Base-by-base conservation (phyloP, 768 basidiomycete species). In the Lentinula edodes region DNA sequence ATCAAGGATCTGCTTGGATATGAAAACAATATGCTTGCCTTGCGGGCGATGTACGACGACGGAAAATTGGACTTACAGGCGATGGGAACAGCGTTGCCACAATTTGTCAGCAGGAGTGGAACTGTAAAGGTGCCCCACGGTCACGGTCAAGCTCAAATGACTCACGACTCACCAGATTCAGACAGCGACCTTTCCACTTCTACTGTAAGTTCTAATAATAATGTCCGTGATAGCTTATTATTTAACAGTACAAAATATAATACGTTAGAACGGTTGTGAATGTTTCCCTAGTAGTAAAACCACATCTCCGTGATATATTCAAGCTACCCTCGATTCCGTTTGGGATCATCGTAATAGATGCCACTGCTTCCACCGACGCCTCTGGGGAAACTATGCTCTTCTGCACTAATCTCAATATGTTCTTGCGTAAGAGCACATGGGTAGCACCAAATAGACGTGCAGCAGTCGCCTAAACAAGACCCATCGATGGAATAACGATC, bases 11-110 rank as follows among this genome's bases (percentile, higher is more conserved):
- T 1, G 38, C 20, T 34, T 2, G 18, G 23, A 13, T 16, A 35
- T 3, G 0, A 7, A 39, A 41, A n/a, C 20, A 43, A n/a, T n/a
- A 20, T 56, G 28, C 54, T 56, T 43, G 41, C 55, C 55, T 56
- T 56, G 55, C 55, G 55, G 55, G 55, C 55, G 55, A 56, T 52
- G 34, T 4, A 52, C 51, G 51, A 52, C n/a, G 34, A 35, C 51
- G 51, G 35, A 52, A 36, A 48, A 48, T 48, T 48, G 46, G 18
- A 23, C 7, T 20, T 20, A 20, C 7, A 46, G 42, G 20, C 18
- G 5, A 48, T 48, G 46, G 18, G 46, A 23, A 9, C 10, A 48
- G 20, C 23, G 28, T 28, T 28, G 28, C 12, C 23, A 1, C 8
- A 20, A 48, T 48, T 48, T 48, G 46, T 48, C 46, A 48, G 46